Evolutionary conservation across 345 rosid genomes (phyloP).

Genomic region (Melaleuca quinquenervia): DNA sequence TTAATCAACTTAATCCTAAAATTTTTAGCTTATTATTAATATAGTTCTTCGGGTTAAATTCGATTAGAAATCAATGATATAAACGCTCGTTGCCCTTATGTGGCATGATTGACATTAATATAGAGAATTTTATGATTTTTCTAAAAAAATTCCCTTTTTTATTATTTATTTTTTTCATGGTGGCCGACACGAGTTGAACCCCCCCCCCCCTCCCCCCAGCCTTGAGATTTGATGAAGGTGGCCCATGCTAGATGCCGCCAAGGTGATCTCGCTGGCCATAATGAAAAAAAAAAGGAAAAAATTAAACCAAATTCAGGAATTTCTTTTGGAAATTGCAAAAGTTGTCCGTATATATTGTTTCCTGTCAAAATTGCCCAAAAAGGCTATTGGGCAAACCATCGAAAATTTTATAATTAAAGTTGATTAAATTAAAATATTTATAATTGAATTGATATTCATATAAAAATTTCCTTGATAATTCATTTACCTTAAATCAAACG

Average conservation of each 20-base stretch:
- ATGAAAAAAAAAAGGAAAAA: neutral
- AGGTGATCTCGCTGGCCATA: too few species aligned
- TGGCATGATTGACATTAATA: fast-evolving
- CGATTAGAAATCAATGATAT: fast-evolving
- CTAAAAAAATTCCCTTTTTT: fast-evolving
- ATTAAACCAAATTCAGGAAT: neutral
- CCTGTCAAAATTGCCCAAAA: neutral
- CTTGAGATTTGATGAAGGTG: too few species aligned
- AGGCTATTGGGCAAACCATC: fast-evolving
- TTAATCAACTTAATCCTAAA: fast-evolving
- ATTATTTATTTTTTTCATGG: neutral
- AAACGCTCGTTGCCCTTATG: fast-evolving
- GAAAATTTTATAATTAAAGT: neutral
- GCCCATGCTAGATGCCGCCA: too few species aligned
- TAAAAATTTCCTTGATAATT: fast-evolving
- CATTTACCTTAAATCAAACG: neutral
- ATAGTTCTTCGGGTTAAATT: fast-evolving
- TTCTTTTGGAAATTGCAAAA: neutral
- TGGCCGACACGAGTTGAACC: too few species aligned
- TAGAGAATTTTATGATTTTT: neutral
- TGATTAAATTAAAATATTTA: fast-evolving
- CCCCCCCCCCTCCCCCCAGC: too few species aligned
- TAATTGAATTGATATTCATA: fast-evolving
- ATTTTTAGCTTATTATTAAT: too few species aligned
- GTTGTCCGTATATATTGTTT: fast-evolving